Conservation (phyloP, 345 rosid species). For the Citrus sinensis region DVS_A1.0 CM039165.1:32840501-32841000, state of each 20-base stretch:
- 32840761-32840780: not conserved
- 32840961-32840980: not conserved
- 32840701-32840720: too few species aligned
- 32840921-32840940: not conserved
- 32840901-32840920: not conserved
- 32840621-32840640: too few species aligned
- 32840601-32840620: too few species aligned
- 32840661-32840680: too few species aligned
- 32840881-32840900: not conserved
- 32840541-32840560: too few species aligned
- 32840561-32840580: too few species aligned
- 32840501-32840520: too few species aligned
- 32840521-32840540: too few species aligned
- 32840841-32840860: not conserved
- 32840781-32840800: not conserved
- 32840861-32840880: not conserved
- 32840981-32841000: not conserved
- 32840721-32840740: too few species aligned
- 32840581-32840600: too few species aligned
- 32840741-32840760: not conserved
- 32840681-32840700: too few species aligned
- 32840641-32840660: too few species aligned
- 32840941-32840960: not conserved
- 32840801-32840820: not conserved
- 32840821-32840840: slow-evolving; percentile 1